These are phyloP conservation scores for Auxenochlorella pyrenoidosa DNA, from an alignment of 139 green algal genomes.

Conservation along the genomic window DNA sequence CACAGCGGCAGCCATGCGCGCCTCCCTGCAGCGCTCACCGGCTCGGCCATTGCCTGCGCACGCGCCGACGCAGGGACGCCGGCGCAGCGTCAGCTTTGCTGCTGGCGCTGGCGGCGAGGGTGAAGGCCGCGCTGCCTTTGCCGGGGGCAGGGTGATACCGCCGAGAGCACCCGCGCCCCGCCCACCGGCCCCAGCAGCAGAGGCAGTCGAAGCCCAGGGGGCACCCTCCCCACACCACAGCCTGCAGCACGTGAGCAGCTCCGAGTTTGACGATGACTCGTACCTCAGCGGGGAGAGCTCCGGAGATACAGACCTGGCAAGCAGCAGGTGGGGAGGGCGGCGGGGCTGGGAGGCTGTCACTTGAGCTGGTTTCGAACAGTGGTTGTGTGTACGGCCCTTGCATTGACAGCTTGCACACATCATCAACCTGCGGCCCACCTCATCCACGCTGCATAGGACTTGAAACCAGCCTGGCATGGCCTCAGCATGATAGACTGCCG, in stretches of 20 bases:
- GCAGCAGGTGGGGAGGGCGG: background rate
- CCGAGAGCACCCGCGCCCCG: too few relatives aligned
- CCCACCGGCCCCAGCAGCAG: too few relatives aligned
- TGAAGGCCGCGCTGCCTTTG: background rate
- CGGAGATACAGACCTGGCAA: background rate
- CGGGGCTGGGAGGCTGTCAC: too few relatives aligned
- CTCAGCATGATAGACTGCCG: too few relatives aligned
- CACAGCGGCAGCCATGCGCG: background rate
- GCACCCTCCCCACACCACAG: background rate
- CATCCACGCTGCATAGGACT: too few relatives aligned
- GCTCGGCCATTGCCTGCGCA: background rate
- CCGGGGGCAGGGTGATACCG: too few relatives aligned
- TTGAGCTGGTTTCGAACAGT: too few relatives aligned
- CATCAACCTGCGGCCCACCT: too few relatives aligned
- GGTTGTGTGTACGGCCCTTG: too few relatives aligned
- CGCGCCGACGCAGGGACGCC: background rate
- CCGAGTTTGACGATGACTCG: background rate
- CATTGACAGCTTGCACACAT: too few relatives aligned
- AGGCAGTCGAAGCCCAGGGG: too few relatives aligned
- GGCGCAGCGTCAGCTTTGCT: background rate
- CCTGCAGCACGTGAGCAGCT: background rate
- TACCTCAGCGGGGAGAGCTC: constrained; percentile 2
- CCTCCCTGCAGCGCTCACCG: background rate
- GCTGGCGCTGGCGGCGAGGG: background rate
- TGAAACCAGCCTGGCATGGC: too few relatives aligned